Evolutionary conservation across 495 filamentous ascomycete genomes (phyloP).

Genomic region (Aspergillus cristatus): DNA sequence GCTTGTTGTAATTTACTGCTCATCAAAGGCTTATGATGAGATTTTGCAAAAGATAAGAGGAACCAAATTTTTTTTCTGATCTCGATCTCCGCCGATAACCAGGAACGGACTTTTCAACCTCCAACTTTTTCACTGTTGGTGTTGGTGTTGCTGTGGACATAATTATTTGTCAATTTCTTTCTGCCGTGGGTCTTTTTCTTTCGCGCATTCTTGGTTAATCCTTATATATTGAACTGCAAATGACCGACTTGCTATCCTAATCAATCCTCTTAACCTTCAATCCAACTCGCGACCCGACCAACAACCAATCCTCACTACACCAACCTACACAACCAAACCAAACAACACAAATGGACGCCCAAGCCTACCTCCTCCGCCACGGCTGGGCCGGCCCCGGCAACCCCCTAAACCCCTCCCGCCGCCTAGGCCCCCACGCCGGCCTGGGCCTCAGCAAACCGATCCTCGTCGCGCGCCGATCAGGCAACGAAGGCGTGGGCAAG

Average conservation of each 20-base stretch:
- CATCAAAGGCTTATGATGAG: neutral
- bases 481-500: conserved; percentile 63
- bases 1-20: neutral
- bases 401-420: conserved; percentile 58
- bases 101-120: too few relatives aligned
- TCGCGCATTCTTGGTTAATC: too few relatives aligned
- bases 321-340: neutral
- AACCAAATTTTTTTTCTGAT: too few relatives aligned
- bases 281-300: neutral
- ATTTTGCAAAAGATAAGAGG: too few relatives aligned
- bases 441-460: conserved; percentile 61
- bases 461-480: conserved; percentile 56
- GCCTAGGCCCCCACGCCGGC: conserved; percentile 47
- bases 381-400: conserved; percentile 73
- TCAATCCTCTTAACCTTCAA: neutral
- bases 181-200: too few relatives aligned
- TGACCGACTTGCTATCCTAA: too few relatives aligned
- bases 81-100: too few relatives aligned
- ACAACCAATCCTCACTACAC: neutral
- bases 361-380: conserved; percentile 62
- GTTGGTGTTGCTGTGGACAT: too few relatives aligned
- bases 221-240: too few relatives aligned
- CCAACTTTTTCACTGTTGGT: too few relatives aligned
- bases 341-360: conserved; percentile 48
- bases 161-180: too few relatives aligned